Conservation (phyloP, 2,329 filamentous ascomycete species). For the Pyrenophora teres region DNA sequence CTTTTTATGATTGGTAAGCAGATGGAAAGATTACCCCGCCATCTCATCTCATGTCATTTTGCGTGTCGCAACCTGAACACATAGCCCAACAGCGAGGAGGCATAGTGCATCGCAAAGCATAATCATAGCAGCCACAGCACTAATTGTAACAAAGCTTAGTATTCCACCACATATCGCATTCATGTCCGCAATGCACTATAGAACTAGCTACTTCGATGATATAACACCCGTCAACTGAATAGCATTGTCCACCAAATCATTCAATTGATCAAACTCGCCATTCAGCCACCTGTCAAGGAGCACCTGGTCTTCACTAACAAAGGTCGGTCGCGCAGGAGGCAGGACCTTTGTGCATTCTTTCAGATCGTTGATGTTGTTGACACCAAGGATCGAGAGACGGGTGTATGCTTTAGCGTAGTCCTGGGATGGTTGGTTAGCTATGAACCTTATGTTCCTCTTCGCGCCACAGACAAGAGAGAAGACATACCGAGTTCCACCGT, state of each 20-base stretch:
- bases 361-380: conserved; percentile 61
- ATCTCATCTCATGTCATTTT: too few species aligned
- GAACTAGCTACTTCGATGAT: neutral
- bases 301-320: conserved; percentile 35
- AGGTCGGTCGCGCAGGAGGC: conserved; percentile 36
- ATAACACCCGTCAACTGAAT: conserved; percentile 40
- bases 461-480: too few species aligned
- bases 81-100: too few species aligned
- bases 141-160: too few species aligned
- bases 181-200: too few species aligned
- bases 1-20: too few species aligned
- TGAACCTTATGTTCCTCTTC: neutral
- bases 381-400: conserved; percentile 60
- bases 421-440: conserved; percentile 19
- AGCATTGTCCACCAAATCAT: conserved; percentile 41
- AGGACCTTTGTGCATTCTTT: conserved; percentile 61
- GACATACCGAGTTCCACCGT: conserved; percentile 43
- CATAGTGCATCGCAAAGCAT: too few species aligned
- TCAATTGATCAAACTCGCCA: conserved; percentile 41
- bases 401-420: conserved; percentile 61
- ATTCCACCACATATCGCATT: too few species aligned
- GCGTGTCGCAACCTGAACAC: too few species aligned
- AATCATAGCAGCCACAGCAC: too few species aligned
- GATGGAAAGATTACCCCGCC: too few species aligned
- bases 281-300: conserved; percentile 39